phyloP scores from a whole-genome alignment of 345 rosid species.

The Garcia nutans region DNA sequence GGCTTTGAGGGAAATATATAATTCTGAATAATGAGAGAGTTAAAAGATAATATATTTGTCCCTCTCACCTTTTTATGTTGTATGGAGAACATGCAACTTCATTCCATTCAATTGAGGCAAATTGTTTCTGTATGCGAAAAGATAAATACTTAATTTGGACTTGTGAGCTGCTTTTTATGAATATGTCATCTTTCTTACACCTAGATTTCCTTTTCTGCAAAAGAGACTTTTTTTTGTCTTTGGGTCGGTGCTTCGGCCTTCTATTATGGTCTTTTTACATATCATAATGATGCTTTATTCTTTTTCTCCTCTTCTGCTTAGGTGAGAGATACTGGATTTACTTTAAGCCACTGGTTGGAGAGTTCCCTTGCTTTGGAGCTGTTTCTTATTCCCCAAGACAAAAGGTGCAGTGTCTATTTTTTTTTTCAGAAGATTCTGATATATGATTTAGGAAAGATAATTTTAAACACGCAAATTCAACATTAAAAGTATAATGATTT shows the following conservation, averaged over 20 bases:
- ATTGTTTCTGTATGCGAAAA: background rate
- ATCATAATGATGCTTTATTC: conserved; percentile 10
- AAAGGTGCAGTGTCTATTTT: conserved; percentile 52
- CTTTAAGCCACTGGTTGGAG: conserved; percentile 93
- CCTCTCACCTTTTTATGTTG: background rate
- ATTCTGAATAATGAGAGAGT: background rate
- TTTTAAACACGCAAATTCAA: background rate
- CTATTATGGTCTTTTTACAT: background rate
- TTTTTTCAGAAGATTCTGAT: conserved; percentile 12
- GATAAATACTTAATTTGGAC: background rate
- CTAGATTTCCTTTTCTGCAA: background rate
- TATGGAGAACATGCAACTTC: background rate
- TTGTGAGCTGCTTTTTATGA: background rate
- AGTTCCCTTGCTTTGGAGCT: conserved; percentile 99
- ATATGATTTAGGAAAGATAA: background rate
- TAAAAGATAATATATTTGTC: background rate
- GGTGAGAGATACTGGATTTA: conserved; percentile 96
- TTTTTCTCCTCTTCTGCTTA: conserved; percentile 31
- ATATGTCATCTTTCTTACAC: background rate
- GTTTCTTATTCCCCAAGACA: conserved; percentile 81
- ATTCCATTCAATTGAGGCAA: background rate
- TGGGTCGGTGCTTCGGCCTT: background rate
- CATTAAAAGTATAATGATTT: too few relatives aligned
- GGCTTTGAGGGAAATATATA: background rate
- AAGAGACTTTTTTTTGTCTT: background rate